Evolutionary conservation across 2,329 filamentous ascomycete species (phyloP), one percentile per base, ranked within the genome.

Genomic region (Aureobasidium sp.): DNA sequence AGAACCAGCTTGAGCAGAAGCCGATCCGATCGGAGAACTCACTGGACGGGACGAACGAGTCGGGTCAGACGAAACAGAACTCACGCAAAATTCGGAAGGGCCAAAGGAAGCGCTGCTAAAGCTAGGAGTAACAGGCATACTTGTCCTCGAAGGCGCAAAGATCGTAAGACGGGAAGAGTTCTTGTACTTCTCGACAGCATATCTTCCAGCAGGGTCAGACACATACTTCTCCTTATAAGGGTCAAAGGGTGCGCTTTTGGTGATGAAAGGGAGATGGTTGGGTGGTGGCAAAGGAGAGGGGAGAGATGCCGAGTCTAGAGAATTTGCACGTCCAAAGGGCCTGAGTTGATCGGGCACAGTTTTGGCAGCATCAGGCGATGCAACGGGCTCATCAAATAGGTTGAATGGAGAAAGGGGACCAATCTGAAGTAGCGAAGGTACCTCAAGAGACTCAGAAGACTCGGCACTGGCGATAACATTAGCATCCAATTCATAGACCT

Each of bases 191-290:
- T 47, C 12, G 12, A 30, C 42, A 25, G 17, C 30, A 25, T 47
- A 49, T 1, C 1, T 4, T 21, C 45, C 45, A 21, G 45, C 34
- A 27, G 45, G 45, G 14, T 49, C 32, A 29, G 32, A 14, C 2
- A 11, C 16, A 38, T 49, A 49, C 22, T 30, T 49, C 16, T 39
- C 45, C 14, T 30, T 21, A 14, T 49, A 49, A 16, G 45, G 45
- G 6, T 38, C 45, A 16, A 49, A 49, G 6, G 45, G 45, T 7
- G 42, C 32, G 14, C 8, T n/a, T 5, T 22, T 24, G 10, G 45
- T 6, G 19, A 47, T 47, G 21, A 47, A 47, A 11, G 21, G 21
- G 11, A 49, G 24, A 4, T 38, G 32, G 34, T 38, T 38, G 4
- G 16, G 16, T 14, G 45, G 45, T 16, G 45, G 45, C 10, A 6